phyloP scores from a whole-genome alignment of 2,329 filamentous ascomycete species.

The Pseudogymnoascus sp. region DNA sequence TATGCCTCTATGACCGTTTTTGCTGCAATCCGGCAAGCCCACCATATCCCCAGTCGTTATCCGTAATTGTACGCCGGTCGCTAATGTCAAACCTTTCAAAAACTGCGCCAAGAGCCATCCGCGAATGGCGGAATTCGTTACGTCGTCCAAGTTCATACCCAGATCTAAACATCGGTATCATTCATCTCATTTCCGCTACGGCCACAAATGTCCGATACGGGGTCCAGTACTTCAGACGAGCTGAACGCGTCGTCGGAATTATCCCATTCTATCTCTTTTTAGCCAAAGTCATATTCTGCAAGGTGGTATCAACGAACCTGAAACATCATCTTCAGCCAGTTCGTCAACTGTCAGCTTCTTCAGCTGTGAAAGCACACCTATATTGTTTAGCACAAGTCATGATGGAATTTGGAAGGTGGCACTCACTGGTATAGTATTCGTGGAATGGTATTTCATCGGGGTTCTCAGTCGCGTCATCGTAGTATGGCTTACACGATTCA shows the following conservation, averaged over 20 bases:
- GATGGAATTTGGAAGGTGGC: slow-evolving; percentile 16
- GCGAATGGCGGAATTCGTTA: neutral
- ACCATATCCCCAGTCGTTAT: neutral
- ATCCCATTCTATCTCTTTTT: slow-evolving; percentile 25
- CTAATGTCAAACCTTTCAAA: slow-evolving; percentile 6
- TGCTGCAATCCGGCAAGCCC: slow-evolving; percentile 2
- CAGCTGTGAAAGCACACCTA: slow-evolving; percentile 25
- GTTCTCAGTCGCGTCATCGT: slow-evolving; percentile 18
- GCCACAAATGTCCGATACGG: slow-evolving; percentile 40
- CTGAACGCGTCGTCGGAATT: slow-evolving; percentile 23
- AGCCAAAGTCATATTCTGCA: neutral
- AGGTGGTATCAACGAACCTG: slow-evolving; percentile 27
- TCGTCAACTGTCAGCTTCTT: slow-evolving; percentile 30
- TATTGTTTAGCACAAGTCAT: slow-evolving; percentile 12
- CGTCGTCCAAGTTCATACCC: neutral
- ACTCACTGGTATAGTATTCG: slow-evolving; percentile 14
- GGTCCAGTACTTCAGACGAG: slow-evolving; percentile 46
- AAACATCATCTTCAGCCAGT: slow-evolving; percentile 30
- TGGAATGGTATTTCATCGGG: slow-evolving; percentile 12
- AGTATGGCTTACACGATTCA: slow-evolving; percentile 20
- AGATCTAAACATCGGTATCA: slow-evolving; percentile 26
- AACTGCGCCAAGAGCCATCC: neutral
- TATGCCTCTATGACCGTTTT: slow-evolving; percentile 6
- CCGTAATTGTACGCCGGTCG: slow-evolving; percentile 6
- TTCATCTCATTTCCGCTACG: slow-evolving; percentile 37